These are phyloP conservation scores for Hawksworthiomyces lignivorus DNA, from an alignment of 2,329 filamentous ascomycete genomes.

Conservation along the genomic window DNA sequence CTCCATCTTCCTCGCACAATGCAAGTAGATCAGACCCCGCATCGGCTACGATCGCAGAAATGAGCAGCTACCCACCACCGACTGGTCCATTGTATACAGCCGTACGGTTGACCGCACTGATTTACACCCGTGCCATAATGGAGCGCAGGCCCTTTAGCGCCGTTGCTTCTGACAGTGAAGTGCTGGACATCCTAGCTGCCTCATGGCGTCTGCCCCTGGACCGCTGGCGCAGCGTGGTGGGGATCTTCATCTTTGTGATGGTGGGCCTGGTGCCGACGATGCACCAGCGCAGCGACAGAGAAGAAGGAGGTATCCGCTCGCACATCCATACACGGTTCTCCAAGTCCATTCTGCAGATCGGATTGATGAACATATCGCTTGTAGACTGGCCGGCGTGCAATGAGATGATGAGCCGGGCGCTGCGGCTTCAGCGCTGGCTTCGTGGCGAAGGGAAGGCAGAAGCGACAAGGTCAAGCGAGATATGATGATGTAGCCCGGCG, in stretches of 20 bases:
- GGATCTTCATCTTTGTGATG: conserved; percentile 36
- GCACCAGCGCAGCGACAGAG: conserved; percentile 4
- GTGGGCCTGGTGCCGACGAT: conserved; percentile 32
- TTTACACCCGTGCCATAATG: conserved; percentile 39
- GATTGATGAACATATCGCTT: conserved; percentile 11
- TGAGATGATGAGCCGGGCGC: conserved; percentile 5
- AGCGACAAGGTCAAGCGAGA: no score
- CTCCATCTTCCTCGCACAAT: background rate
- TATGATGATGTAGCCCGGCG: no score
- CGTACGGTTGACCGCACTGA: conserved; percentile 35
- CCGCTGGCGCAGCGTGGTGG: conserved; percentile 34
- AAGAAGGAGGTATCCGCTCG: background rate
- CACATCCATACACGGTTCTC: conserved; percentile 9
- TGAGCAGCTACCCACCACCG: background rate
- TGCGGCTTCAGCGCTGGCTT: conserved; percentile 12
- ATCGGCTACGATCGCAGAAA: background rate
- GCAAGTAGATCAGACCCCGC: background rate
- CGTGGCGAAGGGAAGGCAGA: background rate
- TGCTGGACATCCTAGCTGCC: conserved; percentile 31
- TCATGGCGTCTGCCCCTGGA: conserved; percentile 34
- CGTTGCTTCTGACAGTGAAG: conserved; percentile 29
- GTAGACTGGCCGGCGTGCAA: conserved; percentile 10
- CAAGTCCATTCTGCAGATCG: conserved; percentile 11
- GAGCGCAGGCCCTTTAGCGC: conserved; percentile 30
- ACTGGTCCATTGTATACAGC: conserved; percentile 38